Evolutionary conservation across 2,329 filamentous ascomycete species (phyloP).

Genomic region (Fusarium sp.): DNA sequence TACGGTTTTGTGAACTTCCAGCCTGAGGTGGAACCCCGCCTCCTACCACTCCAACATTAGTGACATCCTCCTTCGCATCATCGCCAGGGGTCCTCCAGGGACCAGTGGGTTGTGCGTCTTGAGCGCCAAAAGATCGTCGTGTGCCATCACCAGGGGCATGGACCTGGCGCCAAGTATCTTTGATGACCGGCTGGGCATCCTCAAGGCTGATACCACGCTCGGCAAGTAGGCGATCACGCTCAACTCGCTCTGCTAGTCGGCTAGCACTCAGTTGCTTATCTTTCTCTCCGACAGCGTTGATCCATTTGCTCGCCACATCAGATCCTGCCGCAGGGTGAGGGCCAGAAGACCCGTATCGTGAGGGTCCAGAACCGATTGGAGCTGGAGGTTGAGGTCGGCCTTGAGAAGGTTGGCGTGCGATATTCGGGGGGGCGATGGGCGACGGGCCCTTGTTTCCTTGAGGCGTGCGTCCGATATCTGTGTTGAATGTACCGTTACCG

Average conservation of each 20-base stretch:
- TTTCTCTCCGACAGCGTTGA: slow-evolving; percentile 58
- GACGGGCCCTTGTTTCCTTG: slow-evolving; percentile 58
- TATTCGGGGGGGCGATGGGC: slow-evolving; percentile 59
- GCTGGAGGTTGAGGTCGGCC: slow-evolving; percentile 50
- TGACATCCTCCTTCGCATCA: slow-evolving; percentile 45
- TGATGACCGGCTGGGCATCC: slow-evolving; percentile 63
- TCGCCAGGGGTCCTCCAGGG: slow-evolving; percentile 53
- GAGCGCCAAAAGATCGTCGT: slow-evolving; percentile 45
- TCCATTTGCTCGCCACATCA: slow-evolving; percentile 59
- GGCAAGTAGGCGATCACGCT: slow-evolving; percentile 60
- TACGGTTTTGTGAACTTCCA: slow-evolving; percentile 60
- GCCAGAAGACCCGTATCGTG: slow-evolving; percentile 49
- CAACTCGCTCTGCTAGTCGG: slow-evolving; percentile 56
- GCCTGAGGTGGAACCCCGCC: slow-evolving; percentile 48
- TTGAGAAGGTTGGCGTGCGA: slow-evolving; percentile 45
- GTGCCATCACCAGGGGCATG: slow-evolving; percentile 56
- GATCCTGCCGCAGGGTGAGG: slow-evolving; percentile 49
- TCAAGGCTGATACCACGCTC: slow-evolving; percentile 61
- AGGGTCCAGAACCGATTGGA: slow-evolving; percentile 52
- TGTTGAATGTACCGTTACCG: slow-evolving; percentile 82
- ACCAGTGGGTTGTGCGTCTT: slow-evolving; percentile 48
- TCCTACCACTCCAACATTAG: slow-evolving; percentile 50
- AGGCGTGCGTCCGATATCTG: slow-evolving; percentile 66
- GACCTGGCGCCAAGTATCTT: slow-evolving; percentile 67
- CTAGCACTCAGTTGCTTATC: slow-evolving; percentile 61